Evolutionary conservation across 208 protist genomes (phyloP), one percentile per base, ranked within the genome.

Genomic region (Trypanosoma avium): DNA sequence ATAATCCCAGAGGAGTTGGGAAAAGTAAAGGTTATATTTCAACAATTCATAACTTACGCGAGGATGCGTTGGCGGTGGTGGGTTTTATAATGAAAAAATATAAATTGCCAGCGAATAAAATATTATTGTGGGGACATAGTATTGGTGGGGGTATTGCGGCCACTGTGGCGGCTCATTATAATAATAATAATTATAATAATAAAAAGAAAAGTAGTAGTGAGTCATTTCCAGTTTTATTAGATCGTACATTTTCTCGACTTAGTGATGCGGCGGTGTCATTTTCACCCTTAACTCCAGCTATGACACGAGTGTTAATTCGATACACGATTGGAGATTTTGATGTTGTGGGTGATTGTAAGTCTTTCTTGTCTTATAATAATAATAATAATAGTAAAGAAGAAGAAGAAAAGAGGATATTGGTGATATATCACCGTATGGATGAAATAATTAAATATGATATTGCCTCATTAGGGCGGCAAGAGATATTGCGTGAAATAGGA

Each of bases 41-140:
- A 6, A 30, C 71, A 3, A 52, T 84, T 3, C 55, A 72, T 3
- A 82, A 93, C 30, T 55, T 95, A 5, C 75, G 88, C 12, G 77
- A 87, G 21, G 89, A 93, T 66, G 74, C 74, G 1, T 61, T 61
- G 0, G 74, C 80, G 5, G 83, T 89, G 2, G 82, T 75, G 13
- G 40, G 49, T 0, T 68, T 70, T 26, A 72, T 77, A 40, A 48
- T 77, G 0, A 43, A 73, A 21, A 60, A 50, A 36, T 79, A 88
- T 30, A 36, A 65, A 30, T 81, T 92, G 17, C 32, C 63, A 2
- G 67, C 48, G 17, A 38, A 50, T 0, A 54, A 86, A 1, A 33
- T 95, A 3, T 33, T 95, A 13, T 67, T 95, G 21, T 81, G 92
- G 42, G 89, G 89, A 5, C 89, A 93, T 59, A 93, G 86, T 50